Conservation (phyloP, 179 eudicot genomes). For the Patellifolia procumbens region DNA sequence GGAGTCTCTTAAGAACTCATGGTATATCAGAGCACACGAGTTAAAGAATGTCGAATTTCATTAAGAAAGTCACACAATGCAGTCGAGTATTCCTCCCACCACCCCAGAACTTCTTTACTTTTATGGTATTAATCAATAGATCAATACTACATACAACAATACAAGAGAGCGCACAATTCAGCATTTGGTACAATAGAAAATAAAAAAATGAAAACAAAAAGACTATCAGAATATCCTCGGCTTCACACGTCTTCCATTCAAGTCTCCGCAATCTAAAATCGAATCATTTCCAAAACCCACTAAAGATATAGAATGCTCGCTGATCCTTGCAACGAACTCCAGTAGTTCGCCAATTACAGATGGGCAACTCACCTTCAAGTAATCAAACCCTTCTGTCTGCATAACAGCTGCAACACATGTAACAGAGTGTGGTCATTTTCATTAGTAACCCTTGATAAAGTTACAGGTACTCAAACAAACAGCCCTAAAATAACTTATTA, state of each 20-base stretch:
- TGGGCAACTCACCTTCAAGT: constrained; percentile 88
- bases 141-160: neutral
- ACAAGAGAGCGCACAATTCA: no score
- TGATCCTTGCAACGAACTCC: constrained; percentile 64
- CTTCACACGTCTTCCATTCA: constrained; percentile 81
- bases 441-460: neutral
- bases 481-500: neutral
- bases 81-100: neutral
- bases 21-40: no score
- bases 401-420: constrained; percentile 69
- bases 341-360: constrained; percentile 73
- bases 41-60: constrained; percentile 7
- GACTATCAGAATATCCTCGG: constrained; percentile 47
- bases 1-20: no score
- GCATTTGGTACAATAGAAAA: neutral
- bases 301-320: constrained; percentile 56
- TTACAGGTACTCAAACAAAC: neutral
- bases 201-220: neutral
- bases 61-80: neutral
- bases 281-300: constrained; percentile 44
- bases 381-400: constrained; percentile 91
- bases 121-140: constrained; percentile 10
- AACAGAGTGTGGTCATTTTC: neutral
- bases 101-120: neutral
- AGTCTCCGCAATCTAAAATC: constrained; percentile 62